These are phyloP conservation scores for Syzygium syzygioides DNA, from an alignment of 441 rosid genomes.

Conservation along the genomic window DNA sequence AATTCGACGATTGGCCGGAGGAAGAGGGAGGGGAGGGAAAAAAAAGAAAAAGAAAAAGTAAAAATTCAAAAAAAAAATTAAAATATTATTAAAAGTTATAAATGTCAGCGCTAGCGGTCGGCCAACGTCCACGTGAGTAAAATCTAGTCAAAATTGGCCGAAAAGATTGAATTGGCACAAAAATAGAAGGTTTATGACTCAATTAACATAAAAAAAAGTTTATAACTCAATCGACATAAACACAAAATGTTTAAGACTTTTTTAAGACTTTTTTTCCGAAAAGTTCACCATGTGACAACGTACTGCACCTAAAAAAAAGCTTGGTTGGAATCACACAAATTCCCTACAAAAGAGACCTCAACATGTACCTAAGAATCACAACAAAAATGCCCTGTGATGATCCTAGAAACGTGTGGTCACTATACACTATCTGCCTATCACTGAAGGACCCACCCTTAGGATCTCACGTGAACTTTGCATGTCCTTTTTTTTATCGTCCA, in stretches of 20 bases:
- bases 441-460: neutral
- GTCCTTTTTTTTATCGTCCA: neutral
- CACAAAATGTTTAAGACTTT: too few relatives aligned
- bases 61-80: too few relatives aligned
- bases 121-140: rapidly evolving
- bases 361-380: neutral
- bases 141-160: rapidly evolving
- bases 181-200: too few relatives aligned
- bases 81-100: too few relatives aligned
- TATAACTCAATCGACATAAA: too few relatives aligned
- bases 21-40: too few relatives aligned
- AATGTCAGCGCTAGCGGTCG: too few relatives aligned
- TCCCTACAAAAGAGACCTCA: neutral
- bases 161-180: too few relatives aligned
- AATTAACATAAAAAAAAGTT: too few relatives aligned
- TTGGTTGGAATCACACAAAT: neutral
- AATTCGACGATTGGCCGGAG: rapidly evolving
- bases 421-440: neutral
- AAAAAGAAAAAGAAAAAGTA: too few relatives aligned
- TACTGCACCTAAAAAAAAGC: neutral
- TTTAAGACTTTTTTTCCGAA: rapidly evolving
- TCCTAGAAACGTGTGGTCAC: neutral
- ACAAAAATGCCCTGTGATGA: neutral
- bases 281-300: neutral
- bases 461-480: neutral